Conservation (phyloP, 2,329 filamentous ascomycete species). For the Pseudogymnoascus sp. region DNA sequence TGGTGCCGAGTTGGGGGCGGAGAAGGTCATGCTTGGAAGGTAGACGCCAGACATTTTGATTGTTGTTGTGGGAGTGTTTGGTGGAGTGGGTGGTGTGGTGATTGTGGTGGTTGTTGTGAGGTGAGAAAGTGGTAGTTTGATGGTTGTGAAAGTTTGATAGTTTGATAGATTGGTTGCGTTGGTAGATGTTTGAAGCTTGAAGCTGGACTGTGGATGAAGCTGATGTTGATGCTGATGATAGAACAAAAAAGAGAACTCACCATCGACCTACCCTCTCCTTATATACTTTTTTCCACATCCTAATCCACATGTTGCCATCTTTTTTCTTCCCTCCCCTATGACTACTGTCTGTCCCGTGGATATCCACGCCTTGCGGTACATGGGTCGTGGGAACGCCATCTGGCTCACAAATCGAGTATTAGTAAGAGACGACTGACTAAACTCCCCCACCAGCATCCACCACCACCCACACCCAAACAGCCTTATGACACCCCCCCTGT, state of each 20-base stretch:
- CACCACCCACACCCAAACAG: slow-evolving; percentile 3
- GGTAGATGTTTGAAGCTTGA: background rate
- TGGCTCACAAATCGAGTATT: slow-evolving; percentile 4
- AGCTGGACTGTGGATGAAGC: background rate
- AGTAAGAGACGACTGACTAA: slow-evolving; percentile 1
- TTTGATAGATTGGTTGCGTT: background rate
- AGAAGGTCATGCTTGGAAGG: slow-evolving; percentile 1
- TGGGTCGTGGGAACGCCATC: background rate
- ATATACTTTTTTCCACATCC: background rate
- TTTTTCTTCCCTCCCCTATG: background rate
- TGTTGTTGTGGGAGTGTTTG: slow-evolving; percentile 5
- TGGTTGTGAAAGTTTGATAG: background rate
- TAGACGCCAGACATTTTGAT: background rate
- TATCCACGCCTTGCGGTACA: slow-evolving; percentile 11
- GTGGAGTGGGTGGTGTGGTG: slow-evolving; percentile 2
- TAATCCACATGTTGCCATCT: background rate
- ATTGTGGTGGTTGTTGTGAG: background rate
- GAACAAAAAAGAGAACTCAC: background rate
- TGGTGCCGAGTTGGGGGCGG: background rate
- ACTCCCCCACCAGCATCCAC: background rate
- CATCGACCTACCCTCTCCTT: background rate
- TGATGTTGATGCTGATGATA: slow-evolving; percentile 6
- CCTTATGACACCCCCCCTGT: slow-evolving; percentile 9
- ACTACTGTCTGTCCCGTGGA: background rate
- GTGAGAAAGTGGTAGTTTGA: background rate